phyloP scores from a whole-genome alignment of 345 rosid genomes.

The Eucalyptus curtisii region DNA sequence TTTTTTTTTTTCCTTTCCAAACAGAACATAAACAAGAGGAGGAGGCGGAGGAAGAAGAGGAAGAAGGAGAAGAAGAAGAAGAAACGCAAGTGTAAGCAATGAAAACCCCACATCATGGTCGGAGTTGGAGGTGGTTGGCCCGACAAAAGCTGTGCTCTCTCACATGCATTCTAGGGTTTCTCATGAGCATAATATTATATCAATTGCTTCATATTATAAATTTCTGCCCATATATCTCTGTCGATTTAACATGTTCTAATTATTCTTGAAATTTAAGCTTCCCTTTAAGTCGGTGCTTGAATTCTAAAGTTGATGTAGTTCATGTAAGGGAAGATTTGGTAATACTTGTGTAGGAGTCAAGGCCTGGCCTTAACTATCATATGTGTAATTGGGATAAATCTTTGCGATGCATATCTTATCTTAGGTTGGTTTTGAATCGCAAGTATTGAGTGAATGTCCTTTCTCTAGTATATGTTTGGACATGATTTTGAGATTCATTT shows the following conservation, averaged over 20 bases:
- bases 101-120: neutral
- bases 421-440: neutral
- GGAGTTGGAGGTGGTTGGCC: neutral
- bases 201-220: neutral
- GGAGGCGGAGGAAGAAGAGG: neutral
- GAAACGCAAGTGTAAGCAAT: neutral
- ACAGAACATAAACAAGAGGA: neutral
- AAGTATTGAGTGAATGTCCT: neutral
- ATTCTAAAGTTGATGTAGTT: neutral
- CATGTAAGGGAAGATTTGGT: neutral
- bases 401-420: neutral
- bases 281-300: neutral
- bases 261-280: neutral
- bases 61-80: neutral
- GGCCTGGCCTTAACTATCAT: neutral
- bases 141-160: conserved; percentile 3
- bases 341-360: neutral
- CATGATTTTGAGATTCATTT: neutral
- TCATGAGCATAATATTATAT: neutral
- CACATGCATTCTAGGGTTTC: neutral
- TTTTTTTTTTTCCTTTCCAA: neutral
- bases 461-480: neutral
- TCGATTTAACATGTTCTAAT: neutral
- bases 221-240: neutral
- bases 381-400: neutral